phyloP scores from a whole-genome alignment of 106 monocot genomes.

The Dendrobium officinale region DNA sequence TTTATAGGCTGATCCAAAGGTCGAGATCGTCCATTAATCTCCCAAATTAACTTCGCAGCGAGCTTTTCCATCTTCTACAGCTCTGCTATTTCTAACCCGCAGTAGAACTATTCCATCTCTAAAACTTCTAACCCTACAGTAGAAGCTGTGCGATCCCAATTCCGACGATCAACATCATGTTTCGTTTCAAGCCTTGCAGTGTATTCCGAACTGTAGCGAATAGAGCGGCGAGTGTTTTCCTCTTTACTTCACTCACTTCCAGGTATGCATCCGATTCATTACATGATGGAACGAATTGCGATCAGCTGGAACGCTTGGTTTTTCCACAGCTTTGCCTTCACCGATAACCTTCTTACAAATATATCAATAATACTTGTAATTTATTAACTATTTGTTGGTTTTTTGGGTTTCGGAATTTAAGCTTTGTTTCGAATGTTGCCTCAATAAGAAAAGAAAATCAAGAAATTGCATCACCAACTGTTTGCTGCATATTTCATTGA shows the following conservation, averaged over 20 bases:
- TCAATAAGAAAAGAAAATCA: not conserved
- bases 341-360: not conserved
- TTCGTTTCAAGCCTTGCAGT: conserved; percentile 8
- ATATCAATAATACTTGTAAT: not conserved
- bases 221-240: conserved; percentile 1
- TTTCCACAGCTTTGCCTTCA: not conserved
- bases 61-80: too few species aligned
- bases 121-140: too few species aligned
- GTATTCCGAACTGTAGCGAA: conserved; percentile 1
- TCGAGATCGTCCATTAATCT: too few species aligned
- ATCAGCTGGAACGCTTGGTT: not conserved
- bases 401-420: not conserved
- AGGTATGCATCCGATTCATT: conserved; percentile 10
- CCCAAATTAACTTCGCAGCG: too few species aligned
- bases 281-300: not conserved
- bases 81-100: too few species aligned
- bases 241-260: conserved; percentile 17
- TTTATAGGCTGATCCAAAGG: too few species aligned
- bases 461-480: not conserved
- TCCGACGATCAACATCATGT: conserved; percentile 10
- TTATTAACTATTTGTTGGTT: not conserved
- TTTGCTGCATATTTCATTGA: not conserved
- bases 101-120: too few species aligned
- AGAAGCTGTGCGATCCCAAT: not conserved
- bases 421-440: not conserved